Percentiles rank a stretch among this genome's conserved stretches.
Evolutionary conservation across 495 filamentous ascomycete species (phyloP).

Genomic region (Aspergillus homomorphus): DNA sequence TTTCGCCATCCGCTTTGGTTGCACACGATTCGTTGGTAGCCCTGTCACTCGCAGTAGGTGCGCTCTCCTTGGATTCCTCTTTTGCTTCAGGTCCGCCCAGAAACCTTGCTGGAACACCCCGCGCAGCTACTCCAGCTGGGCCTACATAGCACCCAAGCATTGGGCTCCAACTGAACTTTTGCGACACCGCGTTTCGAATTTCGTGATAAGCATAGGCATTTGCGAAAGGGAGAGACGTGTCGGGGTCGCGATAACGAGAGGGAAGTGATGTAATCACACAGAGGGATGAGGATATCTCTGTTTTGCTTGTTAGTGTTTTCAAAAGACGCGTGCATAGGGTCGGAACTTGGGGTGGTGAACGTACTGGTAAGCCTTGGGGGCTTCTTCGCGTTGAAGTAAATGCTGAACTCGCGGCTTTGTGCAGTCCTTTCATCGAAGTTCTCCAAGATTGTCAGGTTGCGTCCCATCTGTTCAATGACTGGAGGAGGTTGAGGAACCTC

Average conservation of each 20-base stretch:
- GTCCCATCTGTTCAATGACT: constrained; percentile 49
- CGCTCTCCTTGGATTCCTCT: constrained; percentile 16
- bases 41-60: constrained; percentile 12
- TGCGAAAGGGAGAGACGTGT: constrained; percentile 71
- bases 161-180: constrained; percentile 70
- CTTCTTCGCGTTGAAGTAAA: constrained; percentile 52
- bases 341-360: constrained; percentile 21
- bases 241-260: constrained; percentile 73
- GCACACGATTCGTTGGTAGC: constrained; percentile 1
- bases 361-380: constrained; percentile 47
- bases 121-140: constrained; percentile 54
- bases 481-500: constrained; percentile 32
- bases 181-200: constrained; percentile 54
- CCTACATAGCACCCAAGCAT: constrained; percentile 77
- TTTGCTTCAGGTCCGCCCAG: constrained; percentile 29
- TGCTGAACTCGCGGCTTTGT: constrained; percentile 48
- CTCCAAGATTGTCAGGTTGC: constrained; percentile 51
- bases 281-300: constrained; percentile 51
- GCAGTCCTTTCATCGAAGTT: constrained; percentile 54
- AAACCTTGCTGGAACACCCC: constrained; percentile 68
- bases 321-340: not conserved
- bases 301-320: constrained; percentile 10
- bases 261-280: constrained; percentile 80
- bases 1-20: not conserved
- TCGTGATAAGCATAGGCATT: constrained; percentile 72